Base-by-base conservation (phyloP, 495 filamentous ascomycete species). In the Chaetomium fimeti region DNA sequence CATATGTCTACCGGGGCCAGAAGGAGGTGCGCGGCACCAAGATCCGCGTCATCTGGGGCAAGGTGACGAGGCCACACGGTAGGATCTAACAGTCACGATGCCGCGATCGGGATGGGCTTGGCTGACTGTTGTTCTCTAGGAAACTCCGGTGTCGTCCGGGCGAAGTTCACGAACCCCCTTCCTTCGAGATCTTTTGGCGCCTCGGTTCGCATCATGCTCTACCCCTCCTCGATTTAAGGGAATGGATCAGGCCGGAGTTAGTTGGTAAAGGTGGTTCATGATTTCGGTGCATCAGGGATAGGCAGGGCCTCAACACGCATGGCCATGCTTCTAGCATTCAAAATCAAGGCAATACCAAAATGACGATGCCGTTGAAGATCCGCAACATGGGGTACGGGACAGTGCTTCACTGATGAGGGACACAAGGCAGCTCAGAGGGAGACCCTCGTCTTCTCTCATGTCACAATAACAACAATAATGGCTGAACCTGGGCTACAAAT, bases 31-130 rank as follows among this genome's bases (percentile, higher is more conserved):
- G 91, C 72, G 94, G 94, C 76, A 91, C 92, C 77, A 97, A 98
- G 87, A 92, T 98, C 79, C 84, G 93, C 75, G 93, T 97, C 67
- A 98, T 98, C 82, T 98, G 95, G 94, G 95, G 95, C 81, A 98
- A 96, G 85, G 87, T 98, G 74, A 96, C 92, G 74, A 85, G 91
- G 73, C 87, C 91, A 76, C 93, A 98, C 81, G 94, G 91, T 93
- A 88, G 72, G 85, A 76, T 66, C 20, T 15, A 24, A 36, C 29
- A 20, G 32, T 24, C 6, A 9, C 22, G 22, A 52, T 56, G 49
- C n/a, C 18, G 62, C 7, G 8, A 11, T 40, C 20, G 24, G 20
- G n/a, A 61, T 22, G 38, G 62, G n/a, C n/a, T 18, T 45, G 38
- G 28, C 18, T 24, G 51, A 61, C 62, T 51, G 61, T 57, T 51